These are phyloP conservation scores for Hordeum pubiflorum DNA, from an alignment of 202 grass and related monocot species.

Conservation along the genomic window DNA sequence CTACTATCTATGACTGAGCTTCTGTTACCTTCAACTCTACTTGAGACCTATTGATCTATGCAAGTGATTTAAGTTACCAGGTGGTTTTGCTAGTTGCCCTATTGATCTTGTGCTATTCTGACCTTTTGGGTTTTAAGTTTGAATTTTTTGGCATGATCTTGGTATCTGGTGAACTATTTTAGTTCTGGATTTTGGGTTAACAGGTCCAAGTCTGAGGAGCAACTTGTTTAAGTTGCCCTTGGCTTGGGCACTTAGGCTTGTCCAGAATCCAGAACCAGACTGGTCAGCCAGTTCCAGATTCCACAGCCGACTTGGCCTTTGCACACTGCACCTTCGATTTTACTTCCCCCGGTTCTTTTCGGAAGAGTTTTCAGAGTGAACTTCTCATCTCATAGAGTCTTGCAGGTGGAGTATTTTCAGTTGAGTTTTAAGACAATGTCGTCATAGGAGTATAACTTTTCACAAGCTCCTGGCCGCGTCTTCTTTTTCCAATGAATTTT, in stretches of 20 bases:
- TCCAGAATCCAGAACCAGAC: not conserved
- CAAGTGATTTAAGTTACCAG: not conserved
- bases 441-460: no score
- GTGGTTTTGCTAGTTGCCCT: not conserved
- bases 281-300: not conserved
- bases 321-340: not conserved
- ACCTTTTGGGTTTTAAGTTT: not conserved
- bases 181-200: not conserved
- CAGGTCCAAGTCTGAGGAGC: no score
- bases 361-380: no score
- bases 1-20: not conserved
- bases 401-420: no score
- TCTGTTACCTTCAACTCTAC: conserved; percentile 11
- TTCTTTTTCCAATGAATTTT: no score
- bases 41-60: not conserved
- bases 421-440: not conserved
- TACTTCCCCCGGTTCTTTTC: no score
- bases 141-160: not conserved
- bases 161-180: not conserved
- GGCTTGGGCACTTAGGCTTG: not conserved
- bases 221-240: not conserved
- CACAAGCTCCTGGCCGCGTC: no score
- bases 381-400: no score
- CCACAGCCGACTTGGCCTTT: not conserved
- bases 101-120: not conserved